These are phyloP conservation scores for Lomentospora prolificans DNA, from an alignment of 2,329 filamentous ascomycete species.

Conservation along the genomic window DNA sequence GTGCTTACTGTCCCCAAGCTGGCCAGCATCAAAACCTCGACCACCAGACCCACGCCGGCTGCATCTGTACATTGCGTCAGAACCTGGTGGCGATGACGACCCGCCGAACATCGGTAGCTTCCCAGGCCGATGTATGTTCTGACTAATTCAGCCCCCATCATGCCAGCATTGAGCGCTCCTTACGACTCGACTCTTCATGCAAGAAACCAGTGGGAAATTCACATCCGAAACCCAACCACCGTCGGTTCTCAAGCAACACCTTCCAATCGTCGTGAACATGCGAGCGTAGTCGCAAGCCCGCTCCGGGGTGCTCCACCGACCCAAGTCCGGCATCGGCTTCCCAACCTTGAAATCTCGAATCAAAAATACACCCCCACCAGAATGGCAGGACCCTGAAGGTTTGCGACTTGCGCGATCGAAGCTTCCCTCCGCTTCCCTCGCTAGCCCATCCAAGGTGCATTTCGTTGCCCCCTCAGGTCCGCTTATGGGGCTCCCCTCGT, in stretches of 20 bases:
- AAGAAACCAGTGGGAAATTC: no score
- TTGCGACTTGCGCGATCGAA: not conserved
- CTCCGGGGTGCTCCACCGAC: not conserved
- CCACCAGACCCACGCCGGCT: no score
- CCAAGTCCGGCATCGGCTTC: not conserved
- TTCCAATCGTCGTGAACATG: no score
- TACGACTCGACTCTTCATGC: no score
- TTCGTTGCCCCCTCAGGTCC: not conserved
- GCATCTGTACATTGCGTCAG: not conserved
- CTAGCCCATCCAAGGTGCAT: not conserved
- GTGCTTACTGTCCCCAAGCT: not conserved
- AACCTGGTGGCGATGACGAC: not conserved
- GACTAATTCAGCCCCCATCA: no score
- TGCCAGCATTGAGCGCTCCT: not conserved
- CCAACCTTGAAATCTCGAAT: not conserved
- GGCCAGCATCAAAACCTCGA: not conserved
- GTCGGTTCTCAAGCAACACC: not conserved
- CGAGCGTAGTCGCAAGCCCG: not conserved
- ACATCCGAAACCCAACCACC: not conserved
- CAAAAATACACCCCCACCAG: not conserved
- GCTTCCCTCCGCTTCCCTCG: conserved; percentile 3
- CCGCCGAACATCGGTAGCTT: conserved; percentile 1
- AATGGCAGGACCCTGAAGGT: not conserved
- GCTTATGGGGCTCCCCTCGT: not conserved
- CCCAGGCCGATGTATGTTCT: no score